Base-by-base conservation (phyloP, 2,329 filamentous ascomycete species). In the Venturia asperata region DNA sequence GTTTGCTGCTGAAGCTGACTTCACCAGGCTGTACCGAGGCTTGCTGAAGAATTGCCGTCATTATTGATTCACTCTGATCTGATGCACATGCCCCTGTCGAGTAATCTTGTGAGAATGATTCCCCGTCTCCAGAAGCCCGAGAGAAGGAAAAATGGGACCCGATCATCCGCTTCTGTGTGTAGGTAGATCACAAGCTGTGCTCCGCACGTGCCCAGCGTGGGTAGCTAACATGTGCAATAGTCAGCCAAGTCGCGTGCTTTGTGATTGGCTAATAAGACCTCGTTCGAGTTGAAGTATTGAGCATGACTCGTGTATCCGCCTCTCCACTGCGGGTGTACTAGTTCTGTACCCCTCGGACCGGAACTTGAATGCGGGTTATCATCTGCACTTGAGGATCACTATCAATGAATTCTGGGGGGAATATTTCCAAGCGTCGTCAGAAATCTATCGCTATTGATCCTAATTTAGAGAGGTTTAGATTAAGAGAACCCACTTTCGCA, bases 111-210 rank as follows among this genome's bases (percentile, higher is more conserved):
- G 52, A 58, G 37, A 37, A 37, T n/a, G 52, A 34, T 37, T 1
- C 52, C 27, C 37, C 52, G 52, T 37, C 15, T 56, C 49, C 24
- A 56, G 27, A 34, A 56, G 49, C 13, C 15, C 13, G 49, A 17
- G 49, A 56, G 49, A 58, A 58, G 52, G 52, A 58, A 15, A 15
- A 34, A 56, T 56, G 49, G 49, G 30, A 34, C 24, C 49, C 7
- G 21, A 47, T 47, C 15, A 7, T 24, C 45, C 45, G 19, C 21
- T 24, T 34, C 30, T 34, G 30, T 34, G 5, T 3, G 39, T 41
- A 34, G 6, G 30, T 34, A 3, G 30, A 6, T 6, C 30, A 34
- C 30, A 34, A 6, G 30, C 30, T 34, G 30, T 5, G 2, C 17
- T 24, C 15, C 5, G 21, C 15, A 47, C 5, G 45, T 37, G 27